phyloP scores from a whole-genome alignment of 2,329 filamentous ascomycete genomes.

The Aureobasidium sp. region DNA sequence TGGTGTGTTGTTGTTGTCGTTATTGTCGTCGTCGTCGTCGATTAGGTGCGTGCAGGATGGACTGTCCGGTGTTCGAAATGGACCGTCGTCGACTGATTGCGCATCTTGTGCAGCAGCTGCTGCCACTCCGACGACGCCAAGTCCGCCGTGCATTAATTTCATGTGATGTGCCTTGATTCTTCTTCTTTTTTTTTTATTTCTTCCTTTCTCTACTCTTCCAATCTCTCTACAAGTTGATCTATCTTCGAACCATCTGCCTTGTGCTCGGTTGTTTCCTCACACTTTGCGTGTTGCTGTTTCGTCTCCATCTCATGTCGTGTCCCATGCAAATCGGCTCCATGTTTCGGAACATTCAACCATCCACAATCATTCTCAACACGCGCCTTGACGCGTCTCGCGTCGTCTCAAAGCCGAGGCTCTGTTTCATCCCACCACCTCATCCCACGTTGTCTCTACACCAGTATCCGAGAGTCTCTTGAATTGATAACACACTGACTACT shows the following conservation, averaged over 20 bases:
- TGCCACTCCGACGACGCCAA: not conserved
- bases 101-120: too few species aligned
- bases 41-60: too few species aligned
- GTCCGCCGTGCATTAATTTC: not conserved
- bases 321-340: not conserved
- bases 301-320: not conserved
- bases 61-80: too few species aligned
- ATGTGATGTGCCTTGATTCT: not conserved
- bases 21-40: too few species aligned
- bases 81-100: too few species aligned
- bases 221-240: not conserved
- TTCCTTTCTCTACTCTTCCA: not conserved
- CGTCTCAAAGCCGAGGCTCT: slow-evolving; percentile 2
- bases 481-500: too few species aligned
- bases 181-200: too few species aligned
- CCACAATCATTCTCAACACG: not conserved
- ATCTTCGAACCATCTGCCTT: not conserved
- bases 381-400: slow-evolving; percentile 5
- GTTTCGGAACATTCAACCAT: not conserved
- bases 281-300: not conserved
- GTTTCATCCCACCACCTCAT: not conserved
- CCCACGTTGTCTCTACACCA: not conserved
- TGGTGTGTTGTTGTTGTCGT: too few species aligned
- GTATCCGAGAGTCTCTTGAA: too few species aligned
- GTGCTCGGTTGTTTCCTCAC: not conserved